Conservation (phyloP, 148 eudicot species). For the Dysphania ambrosioides region DNA sequence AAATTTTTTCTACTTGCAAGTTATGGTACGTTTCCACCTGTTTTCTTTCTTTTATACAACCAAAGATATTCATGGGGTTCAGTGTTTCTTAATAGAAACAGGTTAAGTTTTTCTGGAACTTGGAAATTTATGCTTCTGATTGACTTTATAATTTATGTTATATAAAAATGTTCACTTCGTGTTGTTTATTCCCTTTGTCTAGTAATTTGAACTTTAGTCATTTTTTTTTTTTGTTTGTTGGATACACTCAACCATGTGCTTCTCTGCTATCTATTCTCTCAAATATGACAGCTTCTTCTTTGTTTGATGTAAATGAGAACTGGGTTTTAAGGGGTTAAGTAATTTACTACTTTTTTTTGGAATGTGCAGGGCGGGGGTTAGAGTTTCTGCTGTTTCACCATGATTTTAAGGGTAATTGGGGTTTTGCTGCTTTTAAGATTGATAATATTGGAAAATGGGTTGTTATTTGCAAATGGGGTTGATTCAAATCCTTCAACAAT, state of each 20-base stretch:
- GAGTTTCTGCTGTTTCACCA: slow-evolving; percentile 7
- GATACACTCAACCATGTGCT: slow-evolving; percentile 16
- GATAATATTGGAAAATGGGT: slow-evolving; percentile 13
- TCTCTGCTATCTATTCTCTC: slow-evolving; percentile 16
- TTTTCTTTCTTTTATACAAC: no score
- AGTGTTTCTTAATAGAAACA: no score
- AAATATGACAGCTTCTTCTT: not conserved
- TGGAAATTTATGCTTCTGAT: not conserved
- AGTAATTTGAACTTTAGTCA: slow-evolving; percentile 8
- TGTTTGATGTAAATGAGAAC: not conserved
- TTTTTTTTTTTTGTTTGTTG: slow-evolving; percentile 15
- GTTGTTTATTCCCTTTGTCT: slow-evolving; percentile 17
- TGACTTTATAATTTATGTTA: not conserved
- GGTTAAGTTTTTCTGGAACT: no score
- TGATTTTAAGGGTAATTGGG: slow-evolving; percentile 17
- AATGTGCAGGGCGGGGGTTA: slow-evolving; percentile 4
- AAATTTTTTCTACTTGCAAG: slow-evolving; percentile 3
- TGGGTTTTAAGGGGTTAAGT: slow-evolving; percentile 11
- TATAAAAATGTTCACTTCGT: not conserved
- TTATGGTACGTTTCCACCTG: not conserved
- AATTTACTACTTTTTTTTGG: not conserved
- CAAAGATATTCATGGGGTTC: no score
- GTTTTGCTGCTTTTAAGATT: slow-evolving; percentile 11
- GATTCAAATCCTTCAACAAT: slow-evolving; percentile 29
- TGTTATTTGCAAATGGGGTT: slow-evolving; percentile 24